phyloP scores from a whole-genome alignment of 2,329 filamentous ascomycete genomes.

The Penicillium sp. region DNA sequence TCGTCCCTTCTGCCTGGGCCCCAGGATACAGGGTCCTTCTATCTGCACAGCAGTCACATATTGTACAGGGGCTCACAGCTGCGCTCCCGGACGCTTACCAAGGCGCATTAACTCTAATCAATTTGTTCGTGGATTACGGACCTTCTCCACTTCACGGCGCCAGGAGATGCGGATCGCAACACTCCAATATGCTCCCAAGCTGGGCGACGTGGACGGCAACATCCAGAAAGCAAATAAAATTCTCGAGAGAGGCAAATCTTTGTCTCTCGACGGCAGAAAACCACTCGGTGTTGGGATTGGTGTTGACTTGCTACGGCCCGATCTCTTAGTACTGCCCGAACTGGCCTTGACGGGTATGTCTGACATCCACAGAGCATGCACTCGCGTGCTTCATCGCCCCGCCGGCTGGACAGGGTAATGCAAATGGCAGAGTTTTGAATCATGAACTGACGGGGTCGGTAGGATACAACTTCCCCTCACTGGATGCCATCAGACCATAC shows the following conservation, averaged over 20 bases:
- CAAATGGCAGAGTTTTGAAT: neutral
- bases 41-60: too few relatives aligned
- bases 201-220: slow-evolving; percentile 47
- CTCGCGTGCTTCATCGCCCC: neutral
- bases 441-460: slow-evolving; percentile 6
- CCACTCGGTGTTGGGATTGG: slow-evolving; percentile 8
- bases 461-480: slow-evolving; percentile 63
- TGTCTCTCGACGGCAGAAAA: slow-evolving; percentile 11
- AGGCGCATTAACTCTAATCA: too few relatives aligned
- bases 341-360: slow-evolving; percentile 58
- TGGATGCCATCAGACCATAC: slow-evolving; percentile 56
- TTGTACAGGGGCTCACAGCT: too few relatives aligned
- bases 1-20: too few relatives aligned
- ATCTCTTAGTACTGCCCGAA: slow-evolving; percentile 61
- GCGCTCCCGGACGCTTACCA: too few relatives aligned
- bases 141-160: slow-evolving; percentile 12
- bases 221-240: slow-evolving; percentile 45
- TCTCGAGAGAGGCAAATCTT: slow-evolving; percentile 35
- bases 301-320: slow-evolving; percentile 38
- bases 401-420: too few relatives aligned
- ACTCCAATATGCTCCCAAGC: slow-evolving; percentile 44
- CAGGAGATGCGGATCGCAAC: slow-evolving; percentile 48
- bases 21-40: too few relatives aligned
- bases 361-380: neutral
- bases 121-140: neutral